Evolutionary conservation across 192 early-diverging fungal genomes (phyloP).

Genomic region (Coemansia sp.): DNA sequence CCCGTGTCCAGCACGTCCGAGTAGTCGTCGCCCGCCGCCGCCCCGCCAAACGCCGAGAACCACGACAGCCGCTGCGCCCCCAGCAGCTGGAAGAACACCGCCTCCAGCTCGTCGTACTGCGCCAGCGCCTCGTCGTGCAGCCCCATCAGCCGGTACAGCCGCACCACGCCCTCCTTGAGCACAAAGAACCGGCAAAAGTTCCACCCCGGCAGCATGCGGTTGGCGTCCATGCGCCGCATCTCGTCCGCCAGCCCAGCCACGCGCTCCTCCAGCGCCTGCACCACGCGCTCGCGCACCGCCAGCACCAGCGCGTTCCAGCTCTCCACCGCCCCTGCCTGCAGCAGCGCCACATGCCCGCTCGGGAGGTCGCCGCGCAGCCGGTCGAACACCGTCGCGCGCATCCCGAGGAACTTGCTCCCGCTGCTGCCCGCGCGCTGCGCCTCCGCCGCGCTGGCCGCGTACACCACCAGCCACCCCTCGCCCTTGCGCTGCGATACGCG

Average conservation of each 20-base stretch:
- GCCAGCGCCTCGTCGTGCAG: slow-evolving; percentile 86
- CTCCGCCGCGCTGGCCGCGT: slow-evolving; percentile 63
- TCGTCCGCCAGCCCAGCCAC: slow-evolving; percentile 60
- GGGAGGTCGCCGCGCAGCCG: slow-evolving; percentile 85
- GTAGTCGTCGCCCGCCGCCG: slow-evolving; percentile 85
- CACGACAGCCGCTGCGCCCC: slow-evolving; percentile 85
- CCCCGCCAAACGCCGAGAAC: slow-evolving; percentile 93
- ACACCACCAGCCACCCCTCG: slow-evolving; percentile 91
- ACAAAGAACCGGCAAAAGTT: slow-evolving; percentile 99
- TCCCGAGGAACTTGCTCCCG: slow-evolving; percentile 54
- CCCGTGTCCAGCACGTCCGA: slow-evolving; percentile 74
- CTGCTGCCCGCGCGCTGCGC: slow-evolving; percentile 47
- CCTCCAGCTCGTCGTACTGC: slow-evolving; percentile 98
- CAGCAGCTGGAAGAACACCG: slow-evolving; percentile 90
- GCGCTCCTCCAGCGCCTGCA: slow-evolving; percentile 79
- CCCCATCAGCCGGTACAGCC: slow-evolving; percentile 86
- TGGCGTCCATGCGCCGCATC: slow-evolving; percentile 85
- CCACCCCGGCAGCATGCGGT: slow-evolving; percentile 96
- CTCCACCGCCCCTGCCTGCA: slow-evolving; percentile 24
- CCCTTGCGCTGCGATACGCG: slow-evolving; percentile 21
- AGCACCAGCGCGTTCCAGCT: slow-evolving; percentile 49
- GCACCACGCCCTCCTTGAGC: slow-evolving; percentile 88
- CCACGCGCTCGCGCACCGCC: slow-evolving; percentile 62
- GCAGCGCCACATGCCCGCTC: slow-evolving; percentile 27
- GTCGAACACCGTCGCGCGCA: slow-evolving; percentile 78